These are phyloP conservation scores for Starmerella asiatica DNA, from an alignment of 805 yeast species.

Conservation along the genomic window DNA sequence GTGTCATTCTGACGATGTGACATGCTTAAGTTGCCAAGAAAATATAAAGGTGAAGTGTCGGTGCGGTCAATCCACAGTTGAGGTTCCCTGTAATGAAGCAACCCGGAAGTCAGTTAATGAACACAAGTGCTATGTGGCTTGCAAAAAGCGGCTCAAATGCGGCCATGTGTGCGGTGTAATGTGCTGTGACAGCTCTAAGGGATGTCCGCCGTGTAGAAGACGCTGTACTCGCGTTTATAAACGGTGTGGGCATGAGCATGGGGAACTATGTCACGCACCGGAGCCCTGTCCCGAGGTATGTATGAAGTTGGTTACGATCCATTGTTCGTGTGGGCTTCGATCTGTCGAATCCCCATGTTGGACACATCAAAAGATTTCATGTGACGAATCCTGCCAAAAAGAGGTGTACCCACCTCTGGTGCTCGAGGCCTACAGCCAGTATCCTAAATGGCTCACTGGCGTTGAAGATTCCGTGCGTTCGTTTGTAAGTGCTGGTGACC, in stretches of 20 bases:
- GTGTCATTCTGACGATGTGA: conserved; percentile 15
- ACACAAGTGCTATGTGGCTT: conserved; percentile 1
- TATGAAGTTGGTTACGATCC: conserved; percentile 36
- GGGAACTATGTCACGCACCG: conserved; percentile 39
- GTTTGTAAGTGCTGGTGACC: conserved; percentile 33
- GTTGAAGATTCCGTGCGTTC: conserved; percentile 41
- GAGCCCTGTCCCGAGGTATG: conserved; percentile 36
- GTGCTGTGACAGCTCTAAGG: conserved; percentile 5
- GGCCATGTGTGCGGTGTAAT: conserved; percentile 10
- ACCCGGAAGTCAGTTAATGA: background rate
- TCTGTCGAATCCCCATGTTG: conserved; percentile 46
- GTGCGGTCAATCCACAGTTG: conserved; percentile 37
- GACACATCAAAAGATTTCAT: conserved; percentile 23
- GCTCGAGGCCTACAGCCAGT: conserved; percentile 33
- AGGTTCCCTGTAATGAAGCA: conserved; percentile 1
- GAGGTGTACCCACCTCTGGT: conserved; percentile 27
- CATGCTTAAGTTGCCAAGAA: conserved; percentile 17
- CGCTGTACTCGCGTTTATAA: background rate
- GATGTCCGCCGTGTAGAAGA: conserved; percentile 9
- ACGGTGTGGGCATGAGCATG: conserved; percentile 11
- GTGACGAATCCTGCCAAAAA: conserved; percentile 50
- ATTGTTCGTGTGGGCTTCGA: conserved; percentile 57
- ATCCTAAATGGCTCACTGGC: conserved; percentile 50
- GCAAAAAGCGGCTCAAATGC: conserved; percentile 5
- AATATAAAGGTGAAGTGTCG: conserved; percentile 41